phyloP scores from a whole-genome alignment of 352 stramenopile genomes.

The Discostella stelligera region DNA sequence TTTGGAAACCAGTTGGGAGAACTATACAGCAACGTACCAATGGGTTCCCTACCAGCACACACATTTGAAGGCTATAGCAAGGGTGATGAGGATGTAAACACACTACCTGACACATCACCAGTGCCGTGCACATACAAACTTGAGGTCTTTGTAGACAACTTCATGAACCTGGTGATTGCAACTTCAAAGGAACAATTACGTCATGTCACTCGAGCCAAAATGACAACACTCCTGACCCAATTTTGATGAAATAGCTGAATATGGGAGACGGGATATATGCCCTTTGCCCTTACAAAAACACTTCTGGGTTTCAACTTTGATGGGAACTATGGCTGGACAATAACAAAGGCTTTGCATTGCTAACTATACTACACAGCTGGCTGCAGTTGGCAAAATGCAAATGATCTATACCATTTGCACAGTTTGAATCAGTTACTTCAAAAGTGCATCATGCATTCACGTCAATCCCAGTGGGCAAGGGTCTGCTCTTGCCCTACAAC shows the following conservation, averaged over 20 bases:
- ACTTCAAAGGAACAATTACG: too few relatives aligned
- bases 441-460: conserved; percentile 14
- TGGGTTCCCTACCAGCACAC: not conserved
- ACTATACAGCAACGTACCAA: not conserved
- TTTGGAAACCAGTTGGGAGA: not conserved
- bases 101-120: too few relatives aligned
- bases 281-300: too few relatives aligned
- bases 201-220: too few relatives aligned
- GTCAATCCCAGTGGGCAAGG: not conserved
- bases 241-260: conserved; percentile 11
- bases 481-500: conserved; percentile 15
- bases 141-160: too few relatives aligned
- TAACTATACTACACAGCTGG: not conserved
- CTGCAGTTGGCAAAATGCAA: not conserved
- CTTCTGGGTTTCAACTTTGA: conserved; percentile 2
- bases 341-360: not conserved
- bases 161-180: too few relatives aligned
- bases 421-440: conserved; percentile 8
- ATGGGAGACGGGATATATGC: not conserved
- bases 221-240: not conserved
- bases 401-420: not conserved
- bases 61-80: not conserved
- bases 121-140: too few relatives aligned
- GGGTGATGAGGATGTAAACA: too few relatives aligned
- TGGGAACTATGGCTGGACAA: not conserved